Base-by-base conservation (phyloP, 805 yeast genomes). In the Wickerhamomyces subpelliculosus region DNA sequence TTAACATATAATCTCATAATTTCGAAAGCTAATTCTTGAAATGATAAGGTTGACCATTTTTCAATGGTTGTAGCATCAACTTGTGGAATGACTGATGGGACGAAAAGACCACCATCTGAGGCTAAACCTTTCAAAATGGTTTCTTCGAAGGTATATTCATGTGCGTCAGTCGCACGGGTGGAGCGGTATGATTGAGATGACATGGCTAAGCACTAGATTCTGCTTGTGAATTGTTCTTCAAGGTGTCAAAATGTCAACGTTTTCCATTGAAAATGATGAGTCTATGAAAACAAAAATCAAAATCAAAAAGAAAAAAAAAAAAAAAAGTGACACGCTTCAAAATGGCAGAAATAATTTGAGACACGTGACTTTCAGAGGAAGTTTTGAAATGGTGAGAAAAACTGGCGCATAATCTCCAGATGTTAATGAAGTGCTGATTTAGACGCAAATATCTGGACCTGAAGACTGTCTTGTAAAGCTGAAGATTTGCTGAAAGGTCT, bases 81-180 rank as follows among this genome's bases (percentile, higher is more conserved):
- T 45, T 70, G 60, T 40, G 97, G 96, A 49, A 89, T 84, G 34
- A 59, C 68, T 13, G 93, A 73, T 33, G 98, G 99, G 39, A 93
- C 72, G 61, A 86, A 93, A 29, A 93, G 74, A 29, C 99, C 99
- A 48, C 98, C 98, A 59, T 94, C 99, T 34, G 84, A 78, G 38
- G 97, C 97, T 54, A 93, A 72, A 37, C 99, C 99, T 40, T 84
- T 83, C 61, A 84, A 79, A 41, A 85, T 83, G 17, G 83, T 90
- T 37, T 79, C 88, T 60, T 85, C 95, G 48, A 85, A 85, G 5
- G 87, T 72, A 36, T 74, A 68, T n/a, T n/a, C n/a, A n/a, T n/a
- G n/a, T 8, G 71, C 57, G 50, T 75, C 75, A 14, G 62, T 58
- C 8, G 29, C 29, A 3, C 55, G 57, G 16, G 73, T 43, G 4